Evolutionary conservation across 2,329 filamentous ascomycete species (phyloP), one percentile per base, ranked within the genome.

Genomic region (Cladophialophora yegresii): DNA sequence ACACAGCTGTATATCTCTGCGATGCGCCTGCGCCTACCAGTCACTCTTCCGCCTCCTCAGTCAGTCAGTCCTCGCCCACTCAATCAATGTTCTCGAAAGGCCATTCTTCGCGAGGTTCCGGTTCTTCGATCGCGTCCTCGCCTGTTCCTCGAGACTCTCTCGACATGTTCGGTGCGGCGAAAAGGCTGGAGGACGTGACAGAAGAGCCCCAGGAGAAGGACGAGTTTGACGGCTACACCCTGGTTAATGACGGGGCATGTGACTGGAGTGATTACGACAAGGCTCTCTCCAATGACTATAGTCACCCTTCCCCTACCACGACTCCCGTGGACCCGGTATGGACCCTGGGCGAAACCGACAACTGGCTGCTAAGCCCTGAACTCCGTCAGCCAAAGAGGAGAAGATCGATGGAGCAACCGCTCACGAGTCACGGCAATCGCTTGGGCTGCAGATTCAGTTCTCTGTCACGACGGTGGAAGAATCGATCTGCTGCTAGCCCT

Each of bases 101-200:
- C 13, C 70, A 70, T 62, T 67, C 67, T 12, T 70, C 69, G 4
- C 64, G 66, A 53, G 69, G 67, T 22, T 71, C 70, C 10, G 54
- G 58, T 10, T 71, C 70, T 9, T 96, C 92, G 4, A 82, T 90
- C 8, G 79, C 82, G 67, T 88, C 82, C 61, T 88, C 82, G 65
- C 88, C 83, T 64, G 57, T 67, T 36, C 83, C 79, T 57, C 77
- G 78, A 45, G 79, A 77, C 61, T 78, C 77, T 32, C 78, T 79
- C 67, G 85, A 87, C 69, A 75, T 76, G 58, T 74, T 76, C 30
- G 71, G 71, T 10, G 79, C 85, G 0, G 81, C 83, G 71, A 91
- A 91, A 77, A 83, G 85, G 65, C 81, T 97, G 67, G 89, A 91
- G 16, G 90, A 95, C 72, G 89, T 97, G 22, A 85, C 92, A 72